Evolutionary conservation across 306 rosid genomes (phyloP), one percentile per base, ranked within the genome.

Genomic region (Quercus variabilis): DNA sequence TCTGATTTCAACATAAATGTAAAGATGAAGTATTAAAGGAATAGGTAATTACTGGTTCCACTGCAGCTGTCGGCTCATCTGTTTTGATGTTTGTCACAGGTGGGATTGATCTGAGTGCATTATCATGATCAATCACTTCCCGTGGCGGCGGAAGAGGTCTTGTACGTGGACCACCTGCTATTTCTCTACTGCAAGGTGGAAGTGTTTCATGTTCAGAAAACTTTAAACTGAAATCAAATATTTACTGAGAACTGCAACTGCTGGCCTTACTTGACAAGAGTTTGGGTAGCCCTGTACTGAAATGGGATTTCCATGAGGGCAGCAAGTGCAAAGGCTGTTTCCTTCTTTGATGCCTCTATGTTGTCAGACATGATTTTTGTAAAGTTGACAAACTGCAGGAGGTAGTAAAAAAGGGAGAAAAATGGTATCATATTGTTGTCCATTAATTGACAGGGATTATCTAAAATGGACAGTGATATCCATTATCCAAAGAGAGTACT

Each of bases 291-390:
- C 68, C 84, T 85, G 87, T 82, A 95, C 79, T 95, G 99, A 58
- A 80, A 63, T 25, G 99, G 99, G 82, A 95, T 92, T 88, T 95
- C 99, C 99, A 95, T 95, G 25, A 95, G 97, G 26, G 98, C 97
- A 73, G 98, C 95, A 62, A 95, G 97, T 77, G 99, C 99, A 84
- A 95, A 95, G 55, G 88, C 91, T 62, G 98, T 74, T 88, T 92
- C 99, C 89, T 90, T 95, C 85, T 85, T 89, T 79, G 98, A 90
- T 73, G 85, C 74, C 51, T 90, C 94, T 38, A 71, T 82, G 86
- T 85, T 86, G 72, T 92, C 99, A 18, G 94, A 87, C 99, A 90
- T 95, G 85, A 95, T 89, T 80, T 90, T 92, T 72, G 96, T 89
- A 93, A 95, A 95, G 90, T 95, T 83, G 82, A 95, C 99, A 81